Percentiles rank a stretch among this genome's conserved stretches.
phyloP scores from a whole-genome alignment of 1,139 yeast species.

The Komagataea norvegica region DNA sequence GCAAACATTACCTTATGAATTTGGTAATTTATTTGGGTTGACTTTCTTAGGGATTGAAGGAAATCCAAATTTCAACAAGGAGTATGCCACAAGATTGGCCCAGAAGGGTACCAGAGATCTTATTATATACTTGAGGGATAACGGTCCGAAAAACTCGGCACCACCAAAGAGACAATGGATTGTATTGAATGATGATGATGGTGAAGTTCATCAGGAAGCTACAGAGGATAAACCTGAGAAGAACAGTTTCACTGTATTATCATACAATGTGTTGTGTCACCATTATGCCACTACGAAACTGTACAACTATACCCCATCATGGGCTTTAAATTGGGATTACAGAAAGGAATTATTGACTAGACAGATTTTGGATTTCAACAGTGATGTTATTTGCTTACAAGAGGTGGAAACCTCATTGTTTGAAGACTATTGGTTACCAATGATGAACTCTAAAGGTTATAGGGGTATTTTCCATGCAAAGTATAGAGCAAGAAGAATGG shows the following conservation, averaged over 20 bases:
- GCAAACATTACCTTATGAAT: constrained; percentile 69
- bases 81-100: constrained; percentile 61
- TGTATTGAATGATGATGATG: constrained; percentile 71
- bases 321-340: constrained; percentile 97
- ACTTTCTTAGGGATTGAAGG: constrained; percentile 92
- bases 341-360: constrained; percentile 71
- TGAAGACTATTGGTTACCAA: constrained; percentile 82
- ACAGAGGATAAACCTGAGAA: constrained; percentile 30
- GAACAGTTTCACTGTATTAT: constrained; percentile 64
- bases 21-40: constrained; percentile 82
- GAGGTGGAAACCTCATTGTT: constrained; percentile 88
- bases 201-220: constrained; percentile 44
- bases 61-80: constrained; percentile 65
- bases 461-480: constrained; percentile 79
- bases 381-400: constrained; percentile 87
- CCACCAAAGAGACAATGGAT: constrained; percentile 83
- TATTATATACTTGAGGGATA: constrained; percentile 75
- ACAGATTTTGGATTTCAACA: constrained; percentile 58
- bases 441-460: constrained; percentile 70
- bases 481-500: constrained; percentile 91
- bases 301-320: constrained; percentile 92
- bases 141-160: constrained; percentile 59
- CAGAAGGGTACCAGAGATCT: constrained; percentile 85
- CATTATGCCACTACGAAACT: constrained; percentile 89
- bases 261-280: constrained; percentile 91